phyloP scores from a whole-genome alignment of 371 early-diverging fungal species.

The Mucor piriformis region DNA sequence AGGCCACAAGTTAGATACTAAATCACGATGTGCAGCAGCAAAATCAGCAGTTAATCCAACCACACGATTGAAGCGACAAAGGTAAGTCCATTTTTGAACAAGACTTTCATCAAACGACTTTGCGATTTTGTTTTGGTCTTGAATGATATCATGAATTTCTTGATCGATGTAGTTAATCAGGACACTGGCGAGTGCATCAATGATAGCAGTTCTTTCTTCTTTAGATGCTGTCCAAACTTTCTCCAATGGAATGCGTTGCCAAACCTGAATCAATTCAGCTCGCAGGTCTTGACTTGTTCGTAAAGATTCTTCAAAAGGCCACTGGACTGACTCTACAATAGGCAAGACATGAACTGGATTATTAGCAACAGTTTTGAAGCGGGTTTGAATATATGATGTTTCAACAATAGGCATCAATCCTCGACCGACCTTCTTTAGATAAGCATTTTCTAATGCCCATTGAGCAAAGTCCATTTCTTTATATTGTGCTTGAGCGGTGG shows the following conservation, averaged over 20 bases:
- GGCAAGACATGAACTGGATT: constrained; percentile 3
- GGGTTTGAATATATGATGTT: constrained; percentile 3
- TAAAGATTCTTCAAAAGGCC: constrained; percentile 35
- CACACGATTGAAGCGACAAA: constrained; percentile 37
- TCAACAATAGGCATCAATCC: constrained; percentile 29
- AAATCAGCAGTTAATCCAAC: constrained; percentile 47
- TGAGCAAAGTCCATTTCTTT: background rate
- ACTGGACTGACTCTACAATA: constrained; percentile 21
- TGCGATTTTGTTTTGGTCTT: constrained; percentile 27
- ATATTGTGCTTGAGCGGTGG: background rate
- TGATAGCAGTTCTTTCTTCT: constrained; percentile 1
- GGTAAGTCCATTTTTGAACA: constrained; percentile 22
- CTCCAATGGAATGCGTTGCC: constrained; percentile 11
- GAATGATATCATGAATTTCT: constrained; percentile 28
- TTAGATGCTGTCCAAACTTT: constrained; percentile 23
- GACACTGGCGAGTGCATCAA: constrained; percentile 4
- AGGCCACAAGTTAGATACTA: constrained; percentile 32
- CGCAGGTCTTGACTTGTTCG: constrained; percentile 12
- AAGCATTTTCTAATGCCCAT: constrained; percentile 1
- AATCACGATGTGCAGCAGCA: constrained; percentile 37
- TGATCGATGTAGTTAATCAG: constrained; percentile 29
- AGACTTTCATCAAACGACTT: constrained; percentile 27
- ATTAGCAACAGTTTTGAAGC: constrained; percentile 20
- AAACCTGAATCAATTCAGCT: constrained; percentile 8
- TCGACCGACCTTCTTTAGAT: constrained; percentile 10